Evolutionary conservation across 768 basidiomycete species (phyloP).

Genomic region (Panus rudis): DNA sequence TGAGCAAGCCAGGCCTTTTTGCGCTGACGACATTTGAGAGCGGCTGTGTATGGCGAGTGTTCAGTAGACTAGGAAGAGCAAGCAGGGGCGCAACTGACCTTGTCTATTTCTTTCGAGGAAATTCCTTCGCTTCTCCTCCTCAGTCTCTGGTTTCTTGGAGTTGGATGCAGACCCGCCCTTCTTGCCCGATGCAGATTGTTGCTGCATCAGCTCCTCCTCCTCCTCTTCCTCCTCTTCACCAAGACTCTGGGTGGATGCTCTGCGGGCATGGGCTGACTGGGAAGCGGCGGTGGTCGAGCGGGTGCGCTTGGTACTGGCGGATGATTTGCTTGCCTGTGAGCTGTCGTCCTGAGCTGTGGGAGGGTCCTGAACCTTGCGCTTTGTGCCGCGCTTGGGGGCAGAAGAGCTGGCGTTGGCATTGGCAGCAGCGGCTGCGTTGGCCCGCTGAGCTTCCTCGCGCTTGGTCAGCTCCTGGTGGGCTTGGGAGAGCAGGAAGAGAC

Average conservation of each 20-base stretch:
- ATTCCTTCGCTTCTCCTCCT: slow-evolving; percentile 96
- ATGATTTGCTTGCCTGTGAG: slow-evolving; percentile 3
- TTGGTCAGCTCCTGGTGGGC: slow-evolving; percentile 96
- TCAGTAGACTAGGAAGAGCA: not conserved
- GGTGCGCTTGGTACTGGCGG: slow-evolving; percentile 27
- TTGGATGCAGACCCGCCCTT: slow-evolving; percentile 19
- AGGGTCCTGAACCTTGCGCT: slow-evolving; percentile 62
- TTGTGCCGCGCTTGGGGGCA: slow-evolving; percentile 48
- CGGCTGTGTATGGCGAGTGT: slow-evolving; percentile 46
- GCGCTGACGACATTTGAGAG: slow-evolving; percentile 96
- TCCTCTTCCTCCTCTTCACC: slow-evolving; percentile 27
- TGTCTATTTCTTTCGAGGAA: slow-evolving; percentile 97
- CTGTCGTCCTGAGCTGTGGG: slow-evolving; percentile 20
- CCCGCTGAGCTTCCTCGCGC: slow-evolving; percentile 74
- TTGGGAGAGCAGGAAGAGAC: slow-evolving; percentile 88
- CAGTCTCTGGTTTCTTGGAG: slow-evolving; percentile 83
- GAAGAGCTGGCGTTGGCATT: slow-evolving; percentile 13
- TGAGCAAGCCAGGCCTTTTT: slow-evolving; percentile 97
- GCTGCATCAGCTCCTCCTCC: slow-evolving; percentile 26
- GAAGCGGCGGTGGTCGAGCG: slow-evolving; percentile 28
- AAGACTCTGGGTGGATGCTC: slow-evolving; percentile 20
- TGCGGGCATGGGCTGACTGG: slow-evolving; percentile 17
- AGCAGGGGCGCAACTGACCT: slow-evolving; percentile 45
- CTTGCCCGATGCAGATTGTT: slow-evolving; percentile 13
- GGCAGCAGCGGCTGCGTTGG: slow-evolving; percentile 22